Evolutionary conservation across 108 stramenopile species (phyloP), one percentile per base, ranked within the genome.

Genomic region (Epipyxis sp.): DNA sequence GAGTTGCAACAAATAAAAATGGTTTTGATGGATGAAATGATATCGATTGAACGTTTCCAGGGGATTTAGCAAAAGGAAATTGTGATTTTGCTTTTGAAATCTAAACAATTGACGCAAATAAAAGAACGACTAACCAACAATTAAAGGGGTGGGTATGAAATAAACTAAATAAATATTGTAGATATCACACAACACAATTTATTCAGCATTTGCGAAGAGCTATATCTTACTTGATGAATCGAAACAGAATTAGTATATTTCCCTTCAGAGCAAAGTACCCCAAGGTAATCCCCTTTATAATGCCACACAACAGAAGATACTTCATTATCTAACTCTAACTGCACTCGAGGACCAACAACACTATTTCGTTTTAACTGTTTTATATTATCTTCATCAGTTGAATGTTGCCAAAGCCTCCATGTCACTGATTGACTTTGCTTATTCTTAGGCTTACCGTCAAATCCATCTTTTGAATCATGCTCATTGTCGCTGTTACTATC

Each of bases 11-110:
- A 79, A 98, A 97, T 69, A 99, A 82, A 78, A 95, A 96, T 34
- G 99, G 99, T 87, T 95, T 95, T 68, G 84, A 86, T 10, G 93
- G 95, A 84, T 98, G 99, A 86, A 98, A 98, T 59, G 87, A 90
- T n/a, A 93, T 93, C 44, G 84, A 69, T 83, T 96, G 95, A 6
- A 88, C 90, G 77, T 92, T 92, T 6, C 92, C 85, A 34, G 79
- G 79, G 20, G 80, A 41, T 57, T 80, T 80, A 6, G 59, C 34
- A 83, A 98, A 96, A 29, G 97, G 98, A 59, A 93, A 93, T 80
- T 97, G 97, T 59, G 93, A 93, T 13, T 85, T 85, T 1, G 93
- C 93, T 84, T 92, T 94, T 78, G 88, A 89, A 2, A 97, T 81
- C 82, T 98, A 97, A 85, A 98, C 96, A 20, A 50, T n/a, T n/a